These are phyloP conservation scores for Handroanthus guayacan DNA, from an alignment of 257 asterid species.

Conservation along the genomic window DNA sequence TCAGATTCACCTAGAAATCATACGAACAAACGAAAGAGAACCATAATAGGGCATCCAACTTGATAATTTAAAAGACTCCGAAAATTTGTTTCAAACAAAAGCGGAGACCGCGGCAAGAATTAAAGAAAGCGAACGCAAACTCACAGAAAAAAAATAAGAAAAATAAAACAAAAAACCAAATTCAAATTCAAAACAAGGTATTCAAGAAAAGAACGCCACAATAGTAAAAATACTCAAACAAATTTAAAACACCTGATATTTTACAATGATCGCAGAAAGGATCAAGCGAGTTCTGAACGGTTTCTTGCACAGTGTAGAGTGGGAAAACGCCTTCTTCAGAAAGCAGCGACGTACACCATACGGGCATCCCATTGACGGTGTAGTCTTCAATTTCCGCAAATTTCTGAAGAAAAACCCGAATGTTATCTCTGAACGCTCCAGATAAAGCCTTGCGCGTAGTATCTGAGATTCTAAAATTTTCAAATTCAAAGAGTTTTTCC, in stretches of 20 bases:
- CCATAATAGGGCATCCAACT: neutral
- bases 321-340: conserved; percentile 56
- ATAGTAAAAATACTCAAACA: conserved; percentile 1
- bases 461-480: conserved; percentile 41
- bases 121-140: neutral
- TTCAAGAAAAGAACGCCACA: neutral
- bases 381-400: conserved; percentile 55
- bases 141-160: neutral
- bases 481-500: conserved; percentile 51
- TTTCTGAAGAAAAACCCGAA: conserved; percentile 58
- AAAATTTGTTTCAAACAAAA: neutral
- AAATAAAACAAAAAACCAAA: neutral
- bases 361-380: conserved; percentile 52
- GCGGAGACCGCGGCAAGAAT: neutral
- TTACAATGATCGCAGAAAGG: conserved; percentile 77
- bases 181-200: neutral
- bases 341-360: conserved; percentile 62
- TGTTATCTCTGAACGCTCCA: conserved; percentile 65
- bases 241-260: conserved; percentile 56
- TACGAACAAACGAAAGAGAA: neutral
- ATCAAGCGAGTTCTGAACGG: conserved; percentile 50
- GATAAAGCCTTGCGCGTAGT: conserved; percentile 38
- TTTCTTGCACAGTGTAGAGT: conserved; percentile 70
- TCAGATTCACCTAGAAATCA: neutral
- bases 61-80: neutral